Evolutionary conservation across 345 rosid genomes (phyloP), one percentile per base, ranked within the genome.

Genomic region (Litchi chinensis): DNA sequence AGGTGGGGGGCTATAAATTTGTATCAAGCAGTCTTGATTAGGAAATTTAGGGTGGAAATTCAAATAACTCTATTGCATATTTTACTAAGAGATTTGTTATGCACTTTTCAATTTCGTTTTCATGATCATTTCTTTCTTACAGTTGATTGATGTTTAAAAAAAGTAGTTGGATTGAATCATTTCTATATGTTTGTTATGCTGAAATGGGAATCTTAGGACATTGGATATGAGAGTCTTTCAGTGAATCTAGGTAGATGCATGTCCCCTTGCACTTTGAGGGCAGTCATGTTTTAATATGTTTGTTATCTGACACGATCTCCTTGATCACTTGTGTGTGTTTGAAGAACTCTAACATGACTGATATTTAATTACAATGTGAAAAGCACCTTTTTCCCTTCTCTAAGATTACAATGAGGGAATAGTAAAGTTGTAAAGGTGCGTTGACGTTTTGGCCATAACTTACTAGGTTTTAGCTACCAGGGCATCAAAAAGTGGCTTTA

Each of bases 371-470:
- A 15, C 72, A 37, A 5, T 12, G 62, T 26, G 22, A 67, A 67
- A 7, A 67, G 72, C 50, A 76, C 26, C 24, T 39, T 72, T 63
- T 78, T 13, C 13, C n/a, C 21, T 18, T 64, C 16, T 68, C 21
- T 21, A 75, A 52, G 32, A 50, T 32, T 18, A 26, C 54, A 32
- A 46, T 22, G 44, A 72, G 26, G 65, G 21, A 39, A 41, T 44
- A 21, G 64, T 70, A 65, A 82, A 82, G 76, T 72, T 44, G 85
- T 79, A 70, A 83, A 81, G 82, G 40, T 62, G 81, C 64, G 80
- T 82, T 80, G 79, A 80, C 68, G 78, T 82, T 87, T 82, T 84
- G 86, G 87, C 83, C 32, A 39, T 67, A 79, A 84, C 71, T 81
- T 74, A 82, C 75, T 79, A 64, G 80, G 82, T 70, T 81, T 63